These are phyloP conservation scores for Hordeum marinum DNA, from an alignment of 176 grass and related monocot genomes.

Conservation along the genomic window DNA sequence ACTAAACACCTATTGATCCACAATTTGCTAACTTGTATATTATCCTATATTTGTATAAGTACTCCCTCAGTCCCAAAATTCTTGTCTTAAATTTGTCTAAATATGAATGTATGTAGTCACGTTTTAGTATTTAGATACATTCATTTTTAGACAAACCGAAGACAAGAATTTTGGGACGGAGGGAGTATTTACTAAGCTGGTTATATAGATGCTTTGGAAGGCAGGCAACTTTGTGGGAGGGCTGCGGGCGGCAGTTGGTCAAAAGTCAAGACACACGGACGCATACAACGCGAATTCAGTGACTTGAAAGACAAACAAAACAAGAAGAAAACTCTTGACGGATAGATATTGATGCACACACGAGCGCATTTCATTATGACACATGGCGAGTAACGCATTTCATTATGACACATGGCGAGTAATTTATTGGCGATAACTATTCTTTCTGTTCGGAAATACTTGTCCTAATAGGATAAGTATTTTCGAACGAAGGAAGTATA, in stretches of 20 bases:
- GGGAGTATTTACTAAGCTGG: background rate
- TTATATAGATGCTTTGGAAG: background rate
- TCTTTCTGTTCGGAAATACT: too few species aligned
- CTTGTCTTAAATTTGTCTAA: too few species aligned
- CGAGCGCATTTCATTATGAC: conserved; percentile 16
- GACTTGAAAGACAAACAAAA: background rate
- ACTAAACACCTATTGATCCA: background rate
- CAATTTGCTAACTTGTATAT: background rate
- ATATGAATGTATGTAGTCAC: too few species aligned
- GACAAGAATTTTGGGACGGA: too few species aligned
- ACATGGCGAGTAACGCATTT: conserved; percentile 23
- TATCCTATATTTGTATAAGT: background rate
- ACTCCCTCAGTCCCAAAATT: too few species aligned
- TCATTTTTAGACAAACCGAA: too few species aligned
- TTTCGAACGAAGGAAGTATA: too few species aligned
- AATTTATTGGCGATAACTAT: background rate
- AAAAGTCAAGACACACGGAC: background rate
- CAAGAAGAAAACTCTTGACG: background rate
- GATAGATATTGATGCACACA: background rate
- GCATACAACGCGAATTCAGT: background rate
- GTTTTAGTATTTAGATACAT: too few species aligned
- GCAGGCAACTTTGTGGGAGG: background rate
- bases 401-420: conserved; percentile 22
- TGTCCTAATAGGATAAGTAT: too few species aligned
- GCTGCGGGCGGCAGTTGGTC: background rate